These are phyloP conservation scores for Pistacia atlantica DNA, from an alignment of 345 rosid species.

Conservation along the genomic window DNA sequence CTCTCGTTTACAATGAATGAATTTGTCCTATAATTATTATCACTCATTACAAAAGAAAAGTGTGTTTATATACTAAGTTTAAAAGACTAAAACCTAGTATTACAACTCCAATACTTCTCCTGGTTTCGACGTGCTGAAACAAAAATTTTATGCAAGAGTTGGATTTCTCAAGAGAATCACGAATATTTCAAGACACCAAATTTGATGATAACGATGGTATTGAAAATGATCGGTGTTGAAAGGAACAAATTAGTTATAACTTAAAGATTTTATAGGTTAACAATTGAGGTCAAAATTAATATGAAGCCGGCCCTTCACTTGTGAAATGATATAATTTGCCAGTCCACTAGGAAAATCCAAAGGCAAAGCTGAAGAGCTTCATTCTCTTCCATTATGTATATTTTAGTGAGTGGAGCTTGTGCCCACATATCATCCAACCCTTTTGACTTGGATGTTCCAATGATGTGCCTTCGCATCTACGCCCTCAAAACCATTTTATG, in stretches of 20 bases:
- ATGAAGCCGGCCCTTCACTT: slow-evolving; percentile 13
- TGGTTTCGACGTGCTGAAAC: no score
- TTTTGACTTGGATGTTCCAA: slow-evolving; percentile 12
- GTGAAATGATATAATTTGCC: neutral
- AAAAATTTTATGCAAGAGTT: no score
- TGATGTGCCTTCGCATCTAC: slow-evolving; percentile 9
- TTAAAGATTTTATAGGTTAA: no score
- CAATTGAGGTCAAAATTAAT: neutral
- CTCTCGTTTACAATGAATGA: no score
- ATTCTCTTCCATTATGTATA: neutral
- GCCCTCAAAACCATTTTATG: neutral
- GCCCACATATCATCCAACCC: slow-evolving; percentile 3
- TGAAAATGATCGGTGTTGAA: neutral
- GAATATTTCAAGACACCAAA: no score
- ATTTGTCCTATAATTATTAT: no score
- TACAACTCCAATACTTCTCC: no score
- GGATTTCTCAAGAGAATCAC: neutral
- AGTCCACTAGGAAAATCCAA: slow-evolving; percentile 19
- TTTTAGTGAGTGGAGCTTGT: slow-evolving; percentile 7
- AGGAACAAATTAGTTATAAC: no score
- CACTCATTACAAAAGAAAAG: no score
- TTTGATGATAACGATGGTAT: neutral
- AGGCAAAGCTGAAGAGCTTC: neutral
- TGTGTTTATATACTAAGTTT: no score
- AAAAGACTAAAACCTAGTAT: no score